phyloP scores from a whole-genome alignment of 2,329 filamentous ascomycete genomes.

The Bisporella sp. region DNA sequence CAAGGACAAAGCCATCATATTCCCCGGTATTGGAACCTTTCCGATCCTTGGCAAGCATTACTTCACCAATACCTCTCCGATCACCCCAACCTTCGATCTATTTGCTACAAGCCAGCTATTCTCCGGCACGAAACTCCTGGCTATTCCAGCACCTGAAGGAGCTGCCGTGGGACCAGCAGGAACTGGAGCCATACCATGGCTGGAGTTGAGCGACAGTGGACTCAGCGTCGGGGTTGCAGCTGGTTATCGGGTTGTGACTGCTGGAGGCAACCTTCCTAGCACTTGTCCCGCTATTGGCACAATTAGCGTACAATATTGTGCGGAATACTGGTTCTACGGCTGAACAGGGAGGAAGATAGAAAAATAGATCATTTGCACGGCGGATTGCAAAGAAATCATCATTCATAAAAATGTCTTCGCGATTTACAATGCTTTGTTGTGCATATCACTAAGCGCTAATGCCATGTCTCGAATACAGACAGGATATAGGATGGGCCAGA shows the following conservation, averaged over 20 bases:
- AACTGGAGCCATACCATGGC: constrained; percentile 25
- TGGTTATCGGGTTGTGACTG: constrained; percentile 25
- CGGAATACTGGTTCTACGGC: constrained; percentile 23
- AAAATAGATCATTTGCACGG: too few species aligned
- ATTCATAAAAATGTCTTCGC: too few species aligned
- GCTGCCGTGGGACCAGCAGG: constrained; percentile 17
- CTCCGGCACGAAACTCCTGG: constrained; percentile 15
- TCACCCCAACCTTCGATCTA: constrained; percentile 24
- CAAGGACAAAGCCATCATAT: not conserved
- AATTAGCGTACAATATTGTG: constrained; percentile 19
- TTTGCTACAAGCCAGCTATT: constrained; percentile 12
- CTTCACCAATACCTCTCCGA: constrained; percentile 20
- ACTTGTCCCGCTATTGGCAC: constrained; percentile 12
- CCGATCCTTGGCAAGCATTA: constrained; percentile 21
- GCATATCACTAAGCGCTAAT: too few species aligned
- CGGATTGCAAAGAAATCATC: too few species aligned
- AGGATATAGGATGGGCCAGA: too few species aligned
- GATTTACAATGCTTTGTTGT: too few species aligned
- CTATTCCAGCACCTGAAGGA: constrained; percentile 16
- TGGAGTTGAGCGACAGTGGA: constrained; percentile 16
- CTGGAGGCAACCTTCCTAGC: constrained; percentile 18
- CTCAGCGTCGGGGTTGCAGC: constrained; percentile 12
- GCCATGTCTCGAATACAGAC: too few species aligned
- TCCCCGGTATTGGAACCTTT: constrained; percentile 5
- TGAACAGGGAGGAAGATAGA: too few species aligned